A percentile compares a stretch with the other conserved stretches of the same genome.
Evolutionary conservation across 345 rosid species (phyloP).

Genomic region (Arabidopsis arenosa): DNA sequence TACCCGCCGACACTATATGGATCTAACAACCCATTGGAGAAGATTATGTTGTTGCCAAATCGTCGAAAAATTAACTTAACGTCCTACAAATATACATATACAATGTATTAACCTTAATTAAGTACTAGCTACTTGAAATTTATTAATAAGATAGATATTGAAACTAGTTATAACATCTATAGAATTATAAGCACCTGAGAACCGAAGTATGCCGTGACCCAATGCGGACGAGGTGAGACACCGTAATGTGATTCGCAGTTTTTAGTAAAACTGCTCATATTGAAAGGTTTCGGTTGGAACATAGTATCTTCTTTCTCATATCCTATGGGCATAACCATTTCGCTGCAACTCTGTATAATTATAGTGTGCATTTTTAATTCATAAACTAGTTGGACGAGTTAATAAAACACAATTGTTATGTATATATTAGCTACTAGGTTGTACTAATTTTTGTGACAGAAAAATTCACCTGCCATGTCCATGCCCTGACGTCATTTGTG

Average conservation of each 20-base stretch:
- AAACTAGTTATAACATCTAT: no score
- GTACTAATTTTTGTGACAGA: no score
- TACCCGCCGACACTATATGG: background rate
- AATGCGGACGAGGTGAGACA: background rate
- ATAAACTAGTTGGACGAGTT: background rate
- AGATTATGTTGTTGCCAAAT: background rate
- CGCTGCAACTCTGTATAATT: background rate
- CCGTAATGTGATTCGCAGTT: background rate
- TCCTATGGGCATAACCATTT: background rate
- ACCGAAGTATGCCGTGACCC: background rate
- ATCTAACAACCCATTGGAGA: background rate
- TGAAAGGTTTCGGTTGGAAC: background rate
- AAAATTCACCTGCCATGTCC: no score
- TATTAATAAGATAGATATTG: no score
- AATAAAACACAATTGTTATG: slow-evolving; percentile 36
- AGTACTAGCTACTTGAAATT: no score
- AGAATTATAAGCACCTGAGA: background rate
- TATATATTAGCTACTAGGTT: no score
- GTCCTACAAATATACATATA: background rate
- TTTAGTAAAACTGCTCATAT: no score
- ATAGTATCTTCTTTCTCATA: background rate
- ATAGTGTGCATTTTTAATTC: background rate
- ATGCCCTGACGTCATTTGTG: no score
- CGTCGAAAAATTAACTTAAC: background rate
- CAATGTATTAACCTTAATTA: no score